These are phyloP conservation scores for Taxawa tesnikishii DNA, from an alignment of 2,329 filamentous ascomycete species.

Conservation along the genomic window DNA sequence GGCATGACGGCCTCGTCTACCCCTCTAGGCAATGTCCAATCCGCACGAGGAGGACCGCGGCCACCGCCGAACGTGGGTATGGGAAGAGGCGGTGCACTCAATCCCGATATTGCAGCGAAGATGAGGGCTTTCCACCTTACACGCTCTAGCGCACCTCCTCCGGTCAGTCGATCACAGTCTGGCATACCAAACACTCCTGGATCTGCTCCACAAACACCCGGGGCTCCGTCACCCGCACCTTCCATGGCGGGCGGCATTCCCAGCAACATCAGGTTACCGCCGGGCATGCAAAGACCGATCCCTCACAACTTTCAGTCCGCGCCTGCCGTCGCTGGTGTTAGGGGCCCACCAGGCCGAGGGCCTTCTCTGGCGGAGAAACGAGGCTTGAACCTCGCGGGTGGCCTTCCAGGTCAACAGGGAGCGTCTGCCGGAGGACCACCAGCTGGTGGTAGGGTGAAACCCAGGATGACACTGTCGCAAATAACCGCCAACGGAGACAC, in stretches of 20 bases:
- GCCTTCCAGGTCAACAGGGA: conserved; percentile 29
- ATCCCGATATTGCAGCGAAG: conserved; percentile 50
- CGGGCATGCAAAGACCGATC: conserved; percentile 22
- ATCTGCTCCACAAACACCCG: conserved; percentile 12
- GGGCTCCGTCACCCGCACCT: not conserved
- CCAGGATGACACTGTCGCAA: conserved; percentile 28
- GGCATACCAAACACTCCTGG: conserved; percentile 11
- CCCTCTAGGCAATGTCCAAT: conserved; percentile 63
- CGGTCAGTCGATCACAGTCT: conserved; percentile 16
- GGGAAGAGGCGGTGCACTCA: conserved; percentile 33
- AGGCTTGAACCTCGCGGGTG: conserved; percentile 50
- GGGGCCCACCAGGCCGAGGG: conserved; percentile 19
- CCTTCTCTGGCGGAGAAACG: conserved; percentile 57
- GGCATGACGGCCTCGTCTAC: conserved; percentile 75
- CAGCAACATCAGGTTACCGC: conserved; percentile 30
- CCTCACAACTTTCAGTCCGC: conserved; percentile 33
- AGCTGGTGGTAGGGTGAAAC: conserved; percentile 24
- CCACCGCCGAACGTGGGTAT: conserved; percentile 25
- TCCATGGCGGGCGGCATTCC: conserved; percentile 27
- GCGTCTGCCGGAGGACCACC: conserved; percentile 21
- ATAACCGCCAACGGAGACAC: conserved; percentile 23
- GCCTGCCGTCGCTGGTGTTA: conserved; percentile 33
- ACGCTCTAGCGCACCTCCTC: conserved; percentile 42
- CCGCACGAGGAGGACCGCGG: conserved; percentile 47
- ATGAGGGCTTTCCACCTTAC: conserved; percentile 60